A percentile compares a stretch with the other conserved stretches of the same genome.
Evolutionary conservation across 2,329 filamentous ascomycete species (phyloP).

Genomic region (Sporothrix dimorphospora): DNA sequence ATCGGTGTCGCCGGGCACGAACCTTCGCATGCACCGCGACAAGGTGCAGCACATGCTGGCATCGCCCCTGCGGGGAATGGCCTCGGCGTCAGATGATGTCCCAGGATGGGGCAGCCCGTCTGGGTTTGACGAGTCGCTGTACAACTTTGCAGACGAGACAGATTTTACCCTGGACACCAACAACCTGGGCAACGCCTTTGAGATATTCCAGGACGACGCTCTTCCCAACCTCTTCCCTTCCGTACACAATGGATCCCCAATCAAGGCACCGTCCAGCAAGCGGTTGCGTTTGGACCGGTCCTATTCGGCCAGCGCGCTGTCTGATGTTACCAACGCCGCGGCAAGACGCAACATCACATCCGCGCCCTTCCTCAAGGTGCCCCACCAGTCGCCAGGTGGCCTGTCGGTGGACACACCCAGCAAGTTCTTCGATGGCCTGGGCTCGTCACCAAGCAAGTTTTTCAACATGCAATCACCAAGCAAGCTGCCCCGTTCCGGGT

Average conservation of each 20-base stretch:
- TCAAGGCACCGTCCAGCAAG: slow-evolving; percentile 61
- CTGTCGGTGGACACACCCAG: slow-evolving; percentile 58
- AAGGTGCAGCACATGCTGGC: slow-evolving; percentile 80
- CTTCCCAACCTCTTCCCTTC: slow-evolving; percentile 50
- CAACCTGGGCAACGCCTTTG: slow-evolving; percentile 52
- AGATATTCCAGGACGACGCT: slow-evolving; percentile 60
- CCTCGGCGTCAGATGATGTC: slow-evolving; percentile 39
- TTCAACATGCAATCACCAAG: slow-evolving; percentile 46
- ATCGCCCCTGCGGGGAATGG: slow-evolving; percentile 64
- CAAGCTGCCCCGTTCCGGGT: slow-evolving; percentile 40
- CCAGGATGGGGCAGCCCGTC: slow-evolving; percentile 64
- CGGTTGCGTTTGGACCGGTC: slow-evolving; percentile 67
- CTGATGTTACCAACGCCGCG: slow-evolving; percentile 60
- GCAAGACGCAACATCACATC: slow-evolving; percentile 56
- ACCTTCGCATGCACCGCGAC: slow-evolving; percentile 83
- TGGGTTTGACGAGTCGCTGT: slow-evolving; percentile 64
- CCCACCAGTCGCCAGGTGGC: slow-evolving; percentile 44
- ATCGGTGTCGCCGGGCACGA: slow-evolving; percentile 91
- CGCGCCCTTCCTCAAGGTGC: slow-evolving; percentile 55
- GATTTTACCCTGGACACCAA: slow-evolving; percentile 53
- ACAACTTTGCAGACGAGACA: slow-evolving; percentile 51
- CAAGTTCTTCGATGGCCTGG: slow-evolving; percentile 59
- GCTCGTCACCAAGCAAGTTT: slow-evolving; percentile 61
- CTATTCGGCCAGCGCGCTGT: slow-evolving; percentile 63
- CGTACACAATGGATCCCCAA: slow-evolving; percentile 63